phyloP scores from a whole-genome alignment of 257 asterid genomes.

The Verbascum thapsus region DNA sequence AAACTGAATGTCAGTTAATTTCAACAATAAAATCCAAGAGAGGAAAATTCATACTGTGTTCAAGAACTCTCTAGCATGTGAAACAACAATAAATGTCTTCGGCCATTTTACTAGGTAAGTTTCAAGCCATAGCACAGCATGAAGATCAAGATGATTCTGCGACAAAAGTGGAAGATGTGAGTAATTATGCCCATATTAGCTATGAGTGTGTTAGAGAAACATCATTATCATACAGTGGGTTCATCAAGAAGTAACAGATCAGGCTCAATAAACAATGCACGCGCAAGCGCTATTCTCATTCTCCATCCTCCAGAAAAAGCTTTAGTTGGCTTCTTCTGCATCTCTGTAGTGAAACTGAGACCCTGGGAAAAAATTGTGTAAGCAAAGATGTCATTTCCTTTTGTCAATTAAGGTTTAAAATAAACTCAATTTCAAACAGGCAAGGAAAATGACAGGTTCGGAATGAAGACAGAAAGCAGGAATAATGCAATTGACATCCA shows the following conservation, averaged over 20 bases:
- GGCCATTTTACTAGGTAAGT: slow-evolving; percentile 96
- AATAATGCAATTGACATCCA: no score
- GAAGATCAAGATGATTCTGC: slow-evolving; percentile 99
- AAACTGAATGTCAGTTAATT: slow-evolving; percentile 13
- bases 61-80: slow-evolving; percentile 98
- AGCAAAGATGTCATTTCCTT: slow-evolving; percentile 23
- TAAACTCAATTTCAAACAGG: no score
- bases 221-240: slow-evolving; percentile 72
- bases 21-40: slow-evolving; percentile 17
- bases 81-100: slow-evolving; percentile 94
- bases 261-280: slow-evolving; percentile 96
- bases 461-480: no score
- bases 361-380: slow-evolving; percentile 54
- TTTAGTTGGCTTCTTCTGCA: slow-evolving; percentile 86
- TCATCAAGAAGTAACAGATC: slow-evolving; percentile 93
- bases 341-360: slow-evolving; percentile 88
- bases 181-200: slow-evolving; percentile 17
- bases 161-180: slow-evolving; percentile 35
- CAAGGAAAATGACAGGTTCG: no score
- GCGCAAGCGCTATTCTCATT: slow-evolving; percentile 97
- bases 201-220: slow-evolving; percentile 19
- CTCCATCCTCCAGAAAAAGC: slow-evolving; percentile 99
- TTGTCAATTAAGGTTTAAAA: no score
- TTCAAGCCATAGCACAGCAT: slow-evolving; percentile 98
- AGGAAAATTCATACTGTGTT: slow-evolving; percentile 61